Evolutionary conservation across 768 basidiomycete species (phyloP).

Genomic region (Chalciporus piperatus): DNA sequence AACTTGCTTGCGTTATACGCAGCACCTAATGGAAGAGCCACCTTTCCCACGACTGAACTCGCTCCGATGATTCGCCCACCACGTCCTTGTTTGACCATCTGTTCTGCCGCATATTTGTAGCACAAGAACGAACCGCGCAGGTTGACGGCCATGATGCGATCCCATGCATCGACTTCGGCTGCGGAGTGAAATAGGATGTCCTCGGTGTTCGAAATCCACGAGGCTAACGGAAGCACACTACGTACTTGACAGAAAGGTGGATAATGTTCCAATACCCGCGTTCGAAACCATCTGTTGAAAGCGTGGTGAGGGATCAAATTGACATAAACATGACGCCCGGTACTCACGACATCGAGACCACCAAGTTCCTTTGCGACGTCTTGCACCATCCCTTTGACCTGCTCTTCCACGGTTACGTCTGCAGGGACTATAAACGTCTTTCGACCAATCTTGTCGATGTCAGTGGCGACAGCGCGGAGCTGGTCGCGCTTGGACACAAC

Average conservation of each 20-base stretch:
- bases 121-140: slow-evolving; percentile 57
- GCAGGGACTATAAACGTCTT: slow-evolving; percentile 27
- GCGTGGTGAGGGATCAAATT: background rate
- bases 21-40: background rate
- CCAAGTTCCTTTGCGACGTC: slow-evolving; percentile 33
- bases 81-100: slow-evolving; percentile 54
- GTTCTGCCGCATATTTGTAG: slow-evolving; percentile 60
- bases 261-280: slow-evolving; percentile 10
- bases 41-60: slow-evolving; percentile 12
- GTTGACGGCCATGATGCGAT: slow-evolving; percentile 48
- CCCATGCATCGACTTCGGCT: slow-evolving; percentile 39
- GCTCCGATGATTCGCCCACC: slow-evolving; percentile 56
- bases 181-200: background rate
- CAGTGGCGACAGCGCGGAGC: slow-evolving; percentile 27
- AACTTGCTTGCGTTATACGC: slow-evolving; percentile 40
- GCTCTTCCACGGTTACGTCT: slow-evolving; percentile 41
- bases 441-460: slow-evolving; percentile 31
- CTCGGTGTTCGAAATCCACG: background rate
- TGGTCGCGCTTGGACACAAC: slow-evolving; percentile 24
- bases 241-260: slow-evolving; percentile 5
- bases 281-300: slow-evolving; percentile 26
- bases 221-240: background rate
- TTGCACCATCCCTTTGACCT: slow-evolving; percentile 42
- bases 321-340: background rate
- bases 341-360: slow-evolving; percentile 45